These are phyloP conservation scores for Candida oleophila DNA, from an alignment of 805 yeast species.

Conservation along the genomic window DNA sequence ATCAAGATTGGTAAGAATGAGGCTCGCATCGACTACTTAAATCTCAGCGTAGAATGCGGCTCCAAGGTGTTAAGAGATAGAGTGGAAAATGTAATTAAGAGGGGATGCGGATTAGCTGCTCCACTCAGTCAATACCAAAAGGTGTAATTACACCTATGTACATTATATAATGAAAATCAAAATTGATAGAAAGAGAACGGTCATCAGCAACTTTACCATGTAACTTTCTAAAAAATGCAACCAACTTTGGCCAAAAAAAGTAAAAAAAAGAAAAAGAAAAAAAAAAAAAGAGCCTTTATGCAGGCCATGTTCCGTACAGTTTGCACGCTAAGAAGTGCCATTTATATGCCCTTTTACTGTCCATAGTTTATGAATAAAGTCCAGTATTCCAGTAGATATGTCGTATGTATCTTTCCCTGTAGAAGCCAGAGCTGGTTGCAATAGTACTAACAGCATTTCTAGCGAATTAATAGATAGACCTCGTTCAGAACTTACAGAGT, in stretches of 20 bases:
- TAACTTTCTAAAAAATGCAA: too few species aligned
- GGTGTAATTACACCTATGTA: conserved; percentile 6
- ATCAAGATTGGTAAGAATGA: conserved; percentile 73
- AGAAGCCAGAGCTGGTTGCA: not conserved
- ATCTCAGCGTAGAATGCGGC: conserved; percentile 65
- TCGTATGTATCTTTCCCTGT: not conserved
- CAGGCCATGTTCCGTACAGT: too few species aligned
- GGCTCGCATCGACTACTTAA: conserved; percentile 66
- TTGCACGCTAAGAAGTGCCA: too few species aligned
- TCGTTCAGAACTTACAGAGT: conserved; percentile 74
- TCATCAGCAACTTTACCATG: too few species aligned
- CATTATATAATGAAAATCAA: conserved; percentile 1
- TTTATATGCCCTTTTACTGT: too few species aligned
- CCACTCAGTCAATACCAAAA: conserved; percentile 60
- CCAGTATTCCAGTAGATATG: not conserved
- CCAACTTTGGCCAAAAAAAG: not conserved
- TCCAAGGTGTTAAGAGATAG: conserved; percentile 79
- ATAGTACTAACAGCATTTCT: conserved; percentile 23
- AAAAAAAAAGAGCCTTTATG: not conserved
- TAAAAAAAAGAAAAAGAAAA: not conserved
- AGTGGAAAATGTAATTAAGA: conserved; percentile 72
- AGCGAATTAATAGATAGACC: conserved; percentile 74
- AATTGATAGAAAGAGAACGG: too few species aligned
- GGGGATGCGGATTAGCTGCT: conserved; percentile 80
- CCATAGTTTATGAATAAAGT: not conserved